Percentiles rank a stretch among this genome's conserved stretches.
These are phyloP conservation scores for Pseudogymnoascus sp. DNA, from an alignment of 2,329 filamentous ascomycete species.

Conservation along the genomic window DNA sequence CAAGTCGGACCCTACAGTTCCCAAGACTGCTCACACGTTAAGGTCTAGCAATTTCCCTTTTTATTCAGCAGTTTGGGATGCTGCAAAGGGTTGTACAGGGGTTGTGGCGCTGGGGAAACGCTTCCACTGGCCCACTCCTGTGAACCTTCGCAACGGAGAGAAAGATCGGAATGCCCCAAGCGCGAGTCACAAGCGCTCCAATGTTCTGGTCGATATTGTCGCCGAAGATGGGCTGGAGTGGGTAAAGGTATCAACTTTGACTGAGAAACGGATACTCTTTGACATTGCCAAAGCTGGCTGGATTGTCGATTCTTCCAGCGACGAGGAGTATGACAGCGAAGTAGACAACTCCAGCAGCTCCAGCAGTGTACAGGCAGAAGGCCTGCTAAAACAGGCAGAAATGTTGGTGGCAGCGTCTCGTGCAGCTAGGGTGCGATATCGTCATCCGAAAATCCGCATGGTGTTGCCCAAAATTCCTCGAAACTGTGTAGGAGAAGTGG, in stretches of 20 bases:
- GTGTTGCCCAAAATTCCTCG: slow-evolving; percentile 51
- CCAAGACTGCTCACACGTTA: slow-evolving; percentile 43
- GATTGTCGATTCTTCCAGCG: slow-evolving; percentile 39
- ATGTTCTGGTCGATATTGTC: slow-evolving; percentile 56
- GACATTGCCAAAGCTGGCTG: slow-evolving; percentile 63
- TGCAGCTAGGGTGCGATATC: slow-evolving; percentile 49
- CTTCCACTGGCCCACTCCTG: slow-evolving; percentile 37
- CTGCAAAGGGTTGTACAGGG: slow-evolving; percentile 48
- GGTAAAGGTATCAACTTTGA: slow-evolving; percentile 61
- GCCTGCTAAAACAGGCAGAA: slow-evolving; percentile 51
- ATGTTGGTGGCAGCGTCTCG: slow-evolving; percentile 49
- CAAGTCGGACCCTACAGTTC: slow-evolving; percentile 19
- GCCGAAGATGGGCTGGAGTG: slow-evolving; percentile 54
- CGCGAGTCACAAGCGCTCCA: slow-evolving; percentile 18
- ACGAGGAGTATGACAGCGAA: slow-evolving; percentile 35
- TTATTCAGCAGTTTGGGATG: slow-evolving; percentile 53
- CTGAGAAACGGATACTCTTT: slow-evolving; percentile 54
- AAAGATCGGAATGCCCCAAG: slow-evolving; percentile 12
- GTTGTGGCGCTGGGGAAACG: slow-evolving; percentile 49
- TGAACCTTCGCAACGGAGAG: slow-evolving; percentile 13
- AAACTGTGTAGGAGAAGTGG: slow-evolving; percentile 44
- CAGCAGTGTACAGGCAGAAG: slow-evolving; percentile 37
- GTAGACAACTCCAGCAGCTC: slow-evolving; percentile 29
- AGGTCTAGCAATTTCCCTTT: slow-evolving; percentile 60
- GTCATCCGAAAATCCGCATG: slow-evolving; percentile 49